Evolutionary conservation across 345 rosid genomes (phyloP), one percentile per base, ranked within the genome.

Genomic region (Acer campestre): DNA sequence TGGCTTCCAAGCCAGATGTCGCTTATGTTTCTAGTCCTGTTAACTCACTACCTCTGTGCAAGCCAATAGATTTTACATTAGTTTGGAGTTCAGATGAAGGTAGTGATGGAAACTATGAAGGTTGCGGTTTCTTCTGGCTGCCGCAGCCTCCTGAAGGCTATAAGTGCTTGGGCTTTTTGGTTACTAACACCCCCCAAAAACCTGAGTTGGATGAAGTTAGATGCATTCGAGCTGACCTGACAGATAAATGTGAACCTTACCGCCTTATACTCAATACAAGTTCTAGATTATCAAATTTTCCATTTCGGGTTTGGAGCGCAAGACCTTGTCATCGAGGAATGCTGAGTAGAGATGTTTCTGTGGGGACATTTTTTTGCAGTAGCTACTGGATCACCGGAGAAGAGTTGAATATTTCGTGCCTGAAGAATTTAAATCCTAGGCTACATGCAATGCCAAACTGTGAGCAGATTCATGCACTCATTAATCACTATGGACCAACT

Each of bases 131-230:
- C 87, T 89, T 95, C 86, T 92, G 97, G 99, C 70, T 88, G 53
- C 99, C 97, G 2, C 82, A 82, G 83, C 85, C 97, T 35, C 97
- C 97, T 13, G 82, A 90, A 73, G 97, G 93, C 49, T 92, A 91
- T 63, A 89, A 84, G 78, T 59, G 95, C 17, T 27, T 94, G 67
- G 98, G 99, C 27, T 84, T 83, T 75, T 66, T 94, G 73, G 97
- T 94, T 70, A 92, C 97, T 65, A 75, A 80, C 53, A 82, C 68
- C 6, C 78, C 92, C 6, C 42, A 70, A 6, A 91, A 90, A 76
- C 98, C 99, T 13, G 84, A 77, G 16, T 67, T 91, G 82, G 85
- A 89, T 80, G 90, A 88, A 86, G 90, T 91, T 67, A 86, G 95
- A 82, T 93, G 97, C 64, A 90, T 91, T 62, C 84, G 97, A 77